phyloP scores from a whole-genome alignment of 768 basidiomycete species.

The Russula sp. region DNA sequence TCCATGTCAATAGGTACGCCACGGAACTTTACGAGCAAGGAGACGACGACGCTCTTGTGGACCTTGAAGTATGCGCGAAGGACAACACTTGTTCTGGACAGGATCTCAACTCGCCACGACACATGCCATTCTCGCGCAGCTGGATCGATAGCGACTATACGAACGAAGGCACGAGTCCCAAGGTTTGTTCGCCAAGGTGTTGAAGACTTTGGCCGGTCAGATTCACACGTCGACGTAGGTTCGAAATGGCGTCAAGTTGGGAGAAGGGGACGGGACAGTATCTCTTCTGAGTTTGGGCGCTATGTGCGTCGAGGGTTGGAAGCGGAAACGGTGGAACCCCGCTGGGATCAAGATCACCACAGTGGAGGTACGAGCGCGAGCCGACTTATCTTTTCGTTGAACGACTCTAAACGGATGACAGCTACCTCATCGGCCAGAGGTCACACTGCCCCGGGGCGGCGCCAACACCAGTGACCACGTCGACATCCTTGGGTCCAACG shows the following conservation, averaged over 20 bases:
- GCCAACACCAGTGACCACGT: constrained; percentile 91
- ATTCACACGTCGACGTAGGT: constrained; percentile 36
- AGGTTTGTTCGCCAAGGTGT: constrained; percentile 32
- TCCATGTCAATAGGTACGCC: constrained; percentile 53
- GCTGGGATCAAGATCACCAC: constrained; percentile 81
- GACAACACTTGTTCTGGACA: constrained; percentile 36
- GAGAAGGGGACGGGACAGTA: constrained; percentile 95
- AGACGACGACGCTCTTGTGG: neutral
- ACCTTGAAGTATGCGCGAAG: constrained; percentile 39
- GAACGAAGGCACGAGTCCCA: constrained; percentile 52
- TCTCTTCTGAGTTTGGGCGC: constrained; percentile 78
- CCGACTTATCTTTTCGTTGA: neutral
- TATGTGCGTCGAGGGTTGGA: constrained; percentile 99
- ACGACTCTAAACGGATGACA: constrained; percentile 29
- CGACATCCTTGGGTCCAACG: constrained; percentile 60
- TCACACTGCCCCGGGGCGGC: constrained; percentile 77
- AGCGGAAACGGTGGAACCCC: constrained; percentile 84
- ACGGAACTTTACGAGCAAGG: constrained; percentile 56
- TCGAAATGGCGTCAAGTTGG: constrained; percentile 82
- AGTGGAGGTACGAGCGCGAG: constrained; percentile 56
- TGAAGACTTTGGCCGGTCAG: neutral
- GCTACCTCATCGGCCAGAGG: constrained; percentile 74
- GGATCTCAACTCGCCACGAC: constrained; percentile 41
- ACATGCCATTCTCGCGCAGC: constrained; percentile 52
- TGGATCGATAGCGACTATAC: constrained; percentile 87